Base-by-base conservation (phyloP, 139 green algal species). In the Picochlorum sp. region DNA sequence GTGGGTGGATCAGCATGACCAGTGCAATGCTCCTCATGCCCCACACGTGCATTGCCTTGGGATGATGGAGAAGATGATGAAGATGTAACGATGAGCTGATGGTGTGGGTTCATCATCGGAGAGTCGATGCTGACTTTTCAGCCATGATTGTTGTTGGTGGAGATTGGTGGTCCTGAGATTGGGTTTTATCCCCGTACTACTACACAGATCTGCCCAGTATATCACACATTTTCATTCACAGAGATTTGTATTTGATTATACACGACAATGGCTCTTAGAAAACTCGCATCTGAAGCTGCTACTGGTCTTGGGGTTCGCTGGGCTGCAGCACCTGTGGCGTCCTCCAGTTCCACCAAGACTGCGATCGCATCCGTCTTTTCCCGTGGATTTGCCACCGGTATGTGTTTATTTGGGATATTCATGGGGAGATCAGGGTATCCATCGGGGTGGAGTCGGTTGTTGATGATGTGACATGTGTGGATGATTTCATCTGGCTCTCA, bases 321-420 rank as follows among this genome's bases (percentile, higher is more conserved):
- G 45, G 56, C 54, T 34, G 16, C 57, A 6, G 26, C 69, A 10
- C 16, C 30, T 18, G n/a, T 21, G 10, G 49, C 10, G n/a, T 62
- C 51, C n/a, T 32, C 21, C 11, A 20, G n/a, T 20, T 38, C 16
- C 13, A 24, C 3, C 11, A 65, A 30, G 30, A 32, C 38, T 62
- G 30, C 50, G 4, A 34, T 72, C 32, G 21, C 50, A 6, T 10
- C 45, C 11, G 45, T 72, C 26, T 34, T 49, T 28, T 26, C 30
- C 8, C 69, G 72, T 23, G 62, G 56, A 38, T 79, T 66, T 54
- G 61, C 72, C 10, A 75, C 61, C 9, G 69, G 73, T 80, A 51
- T 41, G 37, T 47, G 0, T 37, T 34, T 15, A 41, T 59, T 32
- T n/a, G 3, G 51, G 7, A n/a, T 20, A 59, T 30, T 16, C 0